A percentile compares a stretch with the other conserved stretches of the same genome.
Conservation (phyloP, 306 rosid genomes). For the Castanea mollissima region DNA sequence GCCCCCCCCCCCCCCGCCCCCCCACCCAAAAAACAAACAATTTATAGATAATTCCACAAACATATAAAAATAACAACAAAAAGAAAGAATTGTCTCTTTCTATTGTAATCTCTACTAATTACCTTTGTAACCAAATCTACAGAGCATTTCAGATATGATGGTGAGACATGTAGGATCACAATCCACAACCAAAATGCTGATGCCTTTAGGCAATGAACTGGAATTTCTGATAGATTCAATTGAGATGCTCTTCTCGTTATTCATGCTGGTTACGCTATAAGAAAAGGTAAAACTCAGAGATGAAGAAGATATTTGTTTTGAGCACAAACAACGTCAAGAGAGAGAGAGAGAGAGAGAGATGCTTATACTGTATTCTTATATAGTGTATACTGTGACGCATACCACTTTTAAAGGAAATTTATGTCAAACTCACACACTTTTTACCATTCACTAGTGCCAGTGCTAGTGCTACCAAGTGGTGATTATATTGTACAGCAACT, state of each 20-base stretch:
- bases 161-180: slow-evolving; percentile 21
- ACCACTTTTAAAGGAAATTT: too few species aligned
- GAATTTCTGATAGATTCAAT: neutral
- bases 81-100: neutral
- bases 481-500: too few species aligned
- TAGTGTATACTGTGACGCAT: neutral
- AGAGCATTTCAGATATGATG: slow-evolving; percentile 34
- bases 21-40: neutral
- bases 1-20: too few species aligned
- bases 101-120: slow-evolving; percentile 2
- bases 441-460: too few species aligned
- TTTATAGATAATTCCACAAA: slow-evolving; percentile 18
- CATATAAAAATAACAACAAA: neutral
- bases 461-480: too few species aligned
- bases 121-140: slow-evolving; percentile 47
- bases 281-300: neutral
- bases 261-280: slow-evolving; percentile 9
- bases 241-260: neutral
- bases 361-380: neutral
- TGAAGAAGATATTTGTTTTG: slow-evolving; percentile 4
- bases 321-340: neutral
- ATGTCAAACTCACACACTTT: too few species aligned
- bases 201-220: neutral
- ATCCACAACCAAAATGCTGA: slow-evolving; percentile 50
- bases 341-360: neutral